Evolutionary conservation across 306 rosid species (phyloP).

Genomic region (Castanopsis chinensis): DNA sequence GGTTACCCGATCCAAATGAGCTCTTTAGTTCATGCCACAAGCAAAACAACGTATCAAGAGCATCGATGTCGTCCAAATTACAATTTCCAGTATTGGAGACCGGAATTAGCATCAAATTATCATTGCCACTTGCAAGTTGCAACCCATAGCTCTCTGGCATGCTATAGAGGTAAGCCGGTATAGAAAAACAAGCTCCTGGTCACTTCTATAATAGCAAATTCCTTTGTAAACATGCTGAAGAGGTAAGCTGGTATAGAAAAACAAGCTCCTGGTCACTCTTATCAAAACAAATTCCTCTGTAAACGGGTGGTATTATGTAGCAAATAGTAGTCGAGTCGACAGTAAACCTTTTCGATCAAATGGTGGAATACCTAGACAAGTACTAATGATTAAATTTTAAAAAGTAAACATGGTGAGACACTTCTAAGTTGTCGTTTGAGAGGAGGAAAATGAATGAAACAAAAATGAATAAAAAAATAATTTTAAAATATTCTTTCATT

Average conservation of each 20-base stretch:
- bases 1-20: conserved; percentile 44
- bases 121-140: conserved; percentile 93
- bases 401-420: too few species aligned
- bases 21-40: conserved; percentile 65
- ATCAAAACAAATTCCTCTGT: conserved; percentile 78
- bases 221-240: conserved; percentile 80
- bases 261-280: conserved; percentile 56
- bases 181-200: conserved; percentile 68
- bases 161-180: conserved; percentile 76
- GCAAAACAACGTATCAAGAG: conserved; percentile 65
- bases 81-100: conserved; percentile 36
- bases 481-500: too few species aligned
- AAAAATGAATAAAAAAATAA: too few species aligned
- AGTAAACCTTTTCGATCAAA: conserved; percentile 76
- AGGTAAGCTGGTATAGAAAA: conserved; percentile 70
- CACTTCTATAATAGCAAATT: conserved; percentile 26
- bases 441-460: too few species aligned
- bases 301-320: conserved; percentile 90
- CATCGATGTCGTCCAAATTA: conserved; percentile 46
- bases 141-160: conserved; percentile 88
- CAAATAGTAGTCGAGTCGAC: conserved; percentile 60
- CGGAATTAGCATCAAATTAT: conserved; percentile 58
- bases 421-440: too few species aligned
- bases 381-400: neutral
- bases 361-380: conserved; percentile 73